Evolutionary conservation across 2,329 filamentous ascomycete species (phyloP).

Genomic region (Coniochaeta pulveracea): DNA sequence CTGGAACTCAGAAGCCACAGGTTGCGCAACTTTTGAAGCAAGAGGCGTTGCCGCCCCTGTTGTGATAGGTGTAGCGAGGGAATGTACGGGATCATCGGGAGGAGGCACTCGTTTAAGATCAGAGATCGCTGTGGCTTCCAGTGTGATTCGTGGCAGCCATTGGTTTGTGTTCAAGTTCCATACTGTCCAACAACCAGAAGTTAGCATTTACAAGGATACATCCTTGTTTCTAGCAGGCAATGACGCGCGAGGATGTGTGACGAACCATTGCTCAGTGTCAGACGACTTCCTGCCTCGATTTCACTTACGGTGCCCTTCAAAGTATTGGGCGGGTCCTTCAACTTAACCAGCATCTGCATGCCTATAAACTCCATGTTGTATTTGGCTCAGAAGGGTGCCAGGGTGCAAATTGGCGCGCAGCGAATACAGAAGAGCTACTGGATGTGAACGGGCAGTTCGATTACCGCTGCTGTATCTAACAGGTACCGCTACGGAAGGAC

Average conservation of each 20-base stretch:
- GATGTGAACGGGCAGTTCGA: not conserved
- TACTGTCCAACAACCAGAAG: too few relatives aligned
- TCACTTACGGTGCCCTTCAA: constrained; percentile 61
- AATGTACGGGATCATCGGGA: constrained; percentile 17
- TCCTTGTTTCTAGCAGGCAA: not conserved
- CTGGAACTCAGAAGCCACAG: constrained; percentile 37
- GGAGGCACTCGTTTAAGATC: constrained; percentile 29
- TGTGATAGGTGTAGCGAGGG: constrained; percentile 8
- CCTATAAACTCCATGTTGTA: constrained; percentile 51
- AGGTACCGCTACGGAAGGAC: too few relatives aligned
- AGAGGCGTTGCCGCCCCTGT: not conserved
- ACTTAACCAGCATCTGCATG: constrained; percentile 62
- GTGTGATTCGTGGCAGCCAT: constrained; percentile 31
- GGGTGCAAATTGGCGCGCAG: not conserved
- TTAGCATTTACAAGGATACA: constrained; percentile 12
- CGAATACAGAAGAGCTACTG: constrained; percentile 1
- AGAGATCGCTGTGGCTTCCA: constrained; percentile 31
- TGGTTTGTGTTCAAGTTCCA: constrained; percentile 25
- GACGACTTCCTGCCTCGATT: constrained; percentile 53
- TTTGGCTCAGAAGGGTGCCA: not conserved
- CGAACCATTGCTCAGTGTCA: constrained; percentile 64
- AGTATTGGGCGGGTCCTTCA: constrained; percentile 52
- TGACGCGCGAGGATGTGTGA: constrained; percentile 4
- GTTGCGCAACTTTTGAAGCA: not conserved
- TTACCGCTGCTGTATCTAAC: too few relatives aligned